A percentile compares a stretch with the other conserved stretches of the same genome.
phyloP scores from a whole-genome alignment of 768 basidiomycete species.

The Mycena rebaudengoi region DNA sequence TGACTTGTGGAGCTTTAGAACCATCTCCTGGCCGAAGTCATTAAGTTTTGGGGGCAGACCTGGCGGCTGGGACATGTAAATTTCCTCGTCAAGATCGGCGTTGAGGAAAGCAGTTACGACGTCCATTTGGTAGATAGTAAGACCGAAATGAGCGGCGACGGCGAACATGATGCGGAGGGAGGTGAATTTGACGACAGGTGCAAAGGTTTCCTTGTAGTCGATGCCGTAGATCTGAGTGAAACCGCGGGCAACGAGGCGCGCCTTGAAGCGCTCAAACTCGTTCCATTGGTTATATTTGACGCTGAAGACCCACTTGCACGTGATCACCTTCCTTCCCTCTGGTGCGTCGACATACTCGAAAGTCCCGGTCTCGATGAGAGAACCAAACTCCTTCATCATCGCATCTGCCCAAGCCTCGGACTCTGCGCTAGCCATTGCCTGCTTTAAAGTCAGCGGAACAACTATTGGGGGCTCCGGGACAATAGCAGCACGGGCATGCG shows the following conservation, averaged over 20 bases:
- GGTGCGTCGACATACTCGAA: not conserved
- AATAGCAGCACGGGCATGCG: not conserved
- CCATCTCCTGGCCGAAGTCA: not conserved
- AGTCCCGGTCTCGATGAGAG: not conserved
- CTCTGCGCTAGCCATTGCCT: not conserved
- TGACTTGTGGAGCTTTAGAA: not conserved
- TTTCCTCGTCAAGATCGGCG: not conserved
- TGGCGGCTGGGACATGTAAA: slow-evolving; percentile 3
- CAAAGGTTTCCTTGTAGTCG: not conserved
- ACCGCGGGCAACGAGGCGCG: not conserved
- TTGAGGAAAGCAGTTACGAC: slow-evolving; percentile 7
- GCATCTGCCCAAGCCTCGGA: not conserved
- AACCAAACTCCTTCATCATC: not conserved
- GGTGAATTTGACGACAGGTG: no score
- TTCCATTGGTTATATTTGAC: not conserved
- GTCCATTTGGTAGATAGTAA: slow-evolving; percentile 1
- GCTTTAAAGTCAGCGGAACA: not conserved
- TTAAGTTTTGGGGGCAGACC: slow-evolving; percentile 2
- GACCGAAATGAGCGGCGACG: not conserved
- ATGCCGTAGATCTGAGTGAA: not conserved
- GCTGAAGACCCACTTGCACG: slow-evolving; percentile 2
- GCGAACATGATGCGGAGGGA: not conserved
- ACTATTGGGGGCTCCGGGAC: not conserved
- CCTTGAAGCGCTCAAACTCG: not conserved
- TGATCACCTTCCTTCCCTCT: not conserved